A percentile compares a stretch with the other conserved stretches of the same genome.
Conservation (phyloP, 176 grass and related monocot species). For the Musa beccarii region DNA sequence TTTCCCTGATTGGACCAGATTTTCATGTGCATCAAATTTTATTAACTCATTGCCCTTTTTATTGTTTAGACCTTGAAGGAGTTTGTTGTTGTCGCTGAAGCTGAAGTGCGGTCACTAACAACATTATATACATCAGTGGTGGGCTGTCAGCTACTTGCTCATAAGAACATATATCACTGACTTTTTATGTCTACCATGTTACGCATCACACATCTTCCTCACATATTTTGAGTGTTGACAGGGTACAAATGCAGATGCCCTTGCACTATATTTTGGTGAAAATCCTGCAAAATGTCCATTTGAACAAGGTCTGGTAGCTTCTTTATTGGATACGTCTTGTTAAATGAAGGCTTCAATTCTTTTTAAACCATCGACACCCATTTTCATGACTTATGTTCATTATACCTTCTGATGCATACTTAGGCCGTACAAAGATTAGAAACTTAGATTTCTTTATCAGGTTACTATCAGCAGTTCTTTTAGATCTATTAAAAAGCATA, state of each 20-base stretch:
- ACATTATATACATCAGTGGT: constrained; percentile 82
- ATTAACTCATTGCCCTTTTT: background rate
- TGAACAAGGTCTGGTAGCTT: constrained; percentile 56
- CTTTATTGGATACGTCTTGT: no score
- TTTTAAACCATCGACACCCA: no score
- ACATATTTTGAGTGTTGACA: constrained; percentile 27
- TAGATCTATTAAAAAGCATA: no score
- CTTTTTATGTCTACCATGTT: background rate
- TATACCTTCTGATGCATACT: no score
- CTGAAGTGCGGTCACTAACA: constrained; percentile 64
- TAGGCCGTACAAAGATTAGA: no score
- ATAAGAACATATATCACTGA: background rate
- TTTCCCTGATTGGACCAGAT: background rate
- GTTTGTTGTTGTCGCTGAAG: constrained; percentile 68
- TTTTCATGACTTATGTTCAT: no score
- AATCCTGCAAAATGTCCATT: constrained; percentile 92
- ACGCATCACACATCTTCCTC: background rate
- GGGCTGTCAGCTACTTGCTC: background rate
- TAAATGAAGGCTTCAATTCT: no score
- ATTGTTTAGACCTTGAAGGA: constrained; percentile 70
- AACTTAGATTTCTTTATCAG: no score
- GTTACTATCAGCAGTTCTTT: no score
- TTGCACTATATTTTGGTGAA: constrained; percentile 93
- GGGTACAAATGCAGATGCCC: constrained; percentile 83
- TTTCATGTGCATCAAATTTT: background rate